Base-by-base conservation (phyloP, 495 filamentous ascomycete species). In the Patellaria atrata region DNA sequence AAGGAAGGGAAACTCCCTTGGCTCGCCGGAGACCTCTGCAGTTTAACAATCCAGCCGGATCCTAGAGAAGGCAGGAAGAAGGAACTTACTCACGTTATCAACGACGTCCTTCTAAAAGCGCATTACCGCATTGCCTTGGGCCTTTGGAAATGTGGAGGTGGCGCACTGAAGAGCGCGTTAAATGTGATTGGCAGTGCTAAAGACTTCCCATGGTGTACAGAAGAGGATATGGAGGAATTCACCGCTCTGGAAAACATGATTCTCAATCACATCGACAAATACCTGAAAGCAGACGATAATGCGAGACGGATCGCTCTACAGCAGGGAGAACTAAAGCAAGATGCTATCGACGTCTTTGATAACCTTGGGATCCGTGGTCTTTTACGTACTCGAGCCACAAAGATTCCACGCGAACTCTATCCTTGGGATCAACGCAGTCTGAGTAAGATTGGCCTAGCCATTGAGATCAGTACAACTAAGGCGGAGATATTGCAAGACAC, bases 71-170 rank as follows among this genome's bases (percentile, higher is more conserved):
- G 20, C 4, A 2, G 3, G 20, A 24, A 10, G 17, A 8, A 8
- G 8, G 28, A 8, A 8, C 28, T 15, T 8, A 31, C 8, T 15
- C 16, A 15, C 28, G 28, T 31, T 7, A n/a, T n/a, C 13, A 9
- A 29, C 27, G 38, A 44, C 21, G 25, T 22, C 15, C 35, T 30
- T 3, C 11, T 44, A 17, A 47, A 44, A 28, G 50, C 43, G 3
- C 30, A 31, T 11, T 53, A 50, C 19, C 35, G 50, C 3, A 11
- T 53, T n/a, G 50, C 50, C n/a, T 25, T 41, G 15, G 35, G 47
- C 17, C 38, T 57, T 4, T 50, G 38, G 32, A 47, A 49, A 23
- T 52, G 50, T 27, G 53, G 54, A 7, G 53, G 39, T 19, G 54
- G 53, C 13, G 54, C 53, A 2, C 13, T 43, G 12, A 22, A 22